phyloP scores from a whole-genome alignment of 768 basidiomycete species.

The Mycena haematopus region DNA sequence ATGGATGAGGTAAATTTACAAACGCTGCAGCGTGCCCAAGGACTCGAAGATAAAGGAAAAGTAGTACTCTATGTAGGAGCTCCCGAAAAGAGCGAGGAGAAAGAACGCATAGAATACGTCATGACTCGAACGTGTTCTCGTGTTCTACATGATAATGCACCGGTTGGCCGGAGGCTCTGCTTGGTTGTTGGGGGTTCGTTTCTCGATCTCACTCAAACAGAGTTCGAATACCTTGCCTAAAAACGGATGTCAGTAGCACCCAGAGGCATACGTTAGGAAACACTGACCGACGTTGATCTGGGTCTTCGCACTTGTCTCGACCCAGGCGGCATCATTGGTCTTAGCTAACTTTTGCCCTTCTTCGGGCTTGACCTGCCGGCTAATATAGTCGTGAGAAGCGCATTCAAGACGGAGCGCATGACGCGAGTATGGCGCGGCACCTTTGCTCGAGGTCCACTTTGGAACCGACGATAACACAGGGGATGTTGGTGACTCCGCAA shows the following conservation, averaged over 20 bases:
- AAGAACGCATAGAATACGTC: conserved; percentile 14
- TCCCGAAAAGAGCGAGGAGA: conserved; percentile 15
- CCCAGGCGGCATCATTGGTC: conserved; percentile 75
- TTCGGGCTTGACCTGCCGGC: conserved; percentile 74
- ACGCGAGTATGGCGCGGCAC: conserved; percentile 63
- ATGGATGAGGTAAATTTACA: conserved; percentile 42
- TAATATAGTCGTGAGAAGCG: conserved; percentile 38
- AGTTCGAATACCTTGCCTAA: conserved; percentile 86
- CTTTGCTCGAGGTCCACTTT: conserved; percentile 84
- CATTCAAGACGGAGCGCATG: conserved; percentile 28
- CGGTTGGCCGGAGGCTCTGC: conserved; percentile 50
- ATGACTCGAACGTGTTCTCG: background rate
- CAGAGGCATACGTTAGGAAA: conserved; percentile 5
- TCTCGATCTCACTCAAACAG: conserved; percentile 85
- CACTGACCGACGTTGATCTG: conserved; percentile 88
- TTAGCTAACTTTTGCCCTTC: conserved; percentile 82
- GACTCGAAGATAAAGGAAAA: conserved; percentile 18
- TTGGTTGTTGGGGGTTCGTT: conserved; percentile 54
- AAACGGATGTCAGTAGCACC: conserved; percentile 4
- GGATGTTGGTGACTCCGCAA: conserved; percentile 83
- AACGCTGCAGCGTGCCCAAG: conserved; percentile 32
- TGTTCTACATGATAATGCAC: conserved; percentile 63
- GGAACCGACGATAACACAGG: conserved; percentile 94
- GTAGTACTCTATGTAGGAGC: conserved; percentile 26
- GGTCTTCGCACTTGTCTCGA: conserved; percentile 92